Base-by-base conservation (phyloP, 108 stramenopile species). In the Skeletonema potamos region DNA sequence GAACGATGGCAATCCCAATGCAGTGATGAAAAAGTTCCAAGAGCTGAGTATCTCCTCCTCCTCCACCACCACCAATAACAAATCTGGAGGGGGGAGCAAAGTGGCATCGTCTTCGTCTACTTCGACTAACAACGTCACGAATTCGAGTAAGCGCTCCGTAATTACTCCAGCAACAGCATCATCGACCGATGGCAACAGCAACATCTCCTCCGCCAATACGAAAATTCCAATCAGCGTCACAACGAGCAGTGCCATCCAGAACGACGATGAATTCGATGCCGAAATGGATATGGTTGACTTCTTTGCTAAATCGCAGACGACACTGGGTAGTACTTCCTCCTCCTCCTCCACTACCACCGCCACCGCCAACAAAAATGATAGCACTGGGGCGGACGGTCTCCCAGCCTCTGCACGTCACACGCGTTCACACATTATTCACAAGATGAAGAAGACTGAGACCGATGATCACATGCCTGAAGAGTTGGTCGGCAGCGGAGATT, bases 261-360 rank as follows among this genome's bases (percentile, higher is more conserved):
- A 61, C 18, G 70, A 78, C 26, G 77, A 78, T 62, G 70, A 78
- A 71, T 78, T 78, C 32, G 77, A 78, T 64, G 77, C 77, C 3
- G 77, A 78, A 34, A 78, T 78, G 58, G 77, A 71, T 29, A 78
- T 78, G 77, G 77, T 78, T 10, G 77, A 71, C 56, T 78, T 78
- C 37, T 78, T 78, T 55, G 61, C 70, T 4, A 65, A 66, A 24
- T 70, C 68, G 1, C 70, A 78, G 33, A 18, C 63, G 12, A 27
- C 62, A 20, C 48, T 51, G 4, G 48, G 22, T 51, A 17, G 15
- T 51, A n/a, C 48, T 6, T n/a, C 56, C 2, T 36, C 56, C 9
- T 22, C 64, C 15, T 36, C 73, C 22, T 9, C 64, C 8, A 56
- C 58, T 20, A 27, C 27, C 10, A 51, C 3, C 33, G 28, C 30